Evolutionary conservation across 2,329 filamentous ascomycete species (phyloP), one percentile per base, ranked within the genome.

Genomic region (Epichloe elymi): DNA sequence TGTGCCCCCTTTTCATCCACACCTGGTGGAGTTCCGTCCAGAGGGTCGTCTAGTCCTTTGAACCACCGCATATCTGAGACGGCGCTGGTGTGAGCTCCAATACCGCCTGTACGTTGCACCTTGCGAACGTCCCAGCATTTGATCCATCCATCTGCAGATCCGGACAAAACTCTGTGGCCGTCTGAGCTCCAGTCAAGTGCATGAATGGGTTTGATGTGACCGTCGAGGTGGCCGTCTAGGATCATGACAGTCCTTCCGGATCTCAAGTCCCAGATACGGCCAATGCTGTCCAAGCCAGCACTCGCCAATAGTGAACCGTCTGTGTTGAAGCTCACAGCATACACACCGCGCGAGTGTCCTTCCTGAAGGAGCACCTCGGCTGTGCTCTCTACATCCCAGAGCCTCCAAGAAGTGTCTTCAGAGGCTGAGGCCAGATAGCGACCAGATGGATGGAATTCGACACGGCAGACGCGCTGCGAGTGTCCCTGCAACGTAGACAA

Each of bases 101-200:
- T 85, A 17, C 86, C 87, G 12, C 88, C 91, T 0, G 80, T 84
- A 56, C 83, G 83, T 59, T 86, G 80, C 46, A 97, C 90, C 60
- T 93, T 91, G 44, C 93, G 82, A 49, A 98, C 76, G 63, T 98
- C 93, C 93, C 93, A 98, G 69, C 91, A 96, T 67, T 96, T 97
- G 61, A 95, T 83, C 79, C 93, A 97, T 17, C 91, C 91, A 63
- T 98, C 93, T 2, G 84, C 88, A 14, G 89, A 94, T 1, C 89
- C 90, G 0, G 89, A 89, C n/a, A 97, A 73, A 8, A 97, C 80
- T n/a, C 93, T 82, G 65, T 95, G 84, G 5, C 91, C 89, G 63
- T 98, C 93, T 0, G 83, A 78, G 52, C 86, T 83, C 93, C 94
- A 98, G 66, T 96, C 90, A 5, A 97, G 73, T 0, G 84, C 89